Conservation (phyloP, 2,329 filamentous ascomycete species). For the Corniculantispora saksenae region DNA sequence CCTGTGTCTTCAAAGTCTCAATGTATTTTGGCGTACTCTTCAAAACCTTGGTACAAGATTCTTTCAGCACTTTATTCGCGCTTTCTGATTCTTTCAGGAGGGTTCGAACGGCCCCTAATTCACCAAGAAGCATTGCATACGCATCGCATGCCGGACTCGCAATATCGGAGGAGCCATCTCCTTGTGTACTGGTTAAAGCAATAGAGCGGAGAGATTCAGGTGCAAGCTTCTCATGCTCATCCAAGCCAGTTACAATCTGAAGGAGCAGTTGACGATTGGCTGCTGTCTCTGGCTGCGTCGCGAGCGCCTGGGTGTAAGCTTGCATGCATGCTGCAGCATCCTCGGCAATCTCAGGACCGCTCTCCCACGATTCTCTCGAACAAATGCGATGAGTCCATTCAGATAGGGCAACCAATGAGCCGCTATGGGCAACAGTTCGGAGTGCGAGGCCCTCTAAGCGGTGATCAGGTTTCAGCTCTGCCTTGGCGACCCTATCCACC, state of each 20-base stretch:
- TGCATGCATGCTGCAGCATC: conserved; percentile 13
- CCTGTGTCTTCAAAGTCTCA: conserved; percentile 13
- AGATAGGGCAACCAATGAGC: conserved; percentile 3
- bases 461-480: background rate
- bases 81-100: conserved; percentile 33
- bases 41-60: background rate
- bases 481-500: background rate
- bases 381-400: conserved; percentile 16
- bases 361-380: background rate
- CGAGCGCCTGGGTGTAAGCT: background rate
- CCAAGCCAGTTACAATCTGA: conserved; percentile 31
- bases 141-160: conserved; percentile 24
- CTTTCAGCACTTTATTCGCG: background rate
- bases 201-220: conserved; percentile 29
- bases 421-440: background rate
- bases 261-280: conserved; percentile 29
- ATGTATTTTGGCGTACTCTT: conserved; percentile 8
- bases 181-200: conserved; percentile 22
- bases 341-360: background rate
- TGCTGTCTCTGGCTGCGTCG: background rate
- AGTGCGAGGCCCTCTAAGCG: conserved; percentile 12
- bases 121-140: conserved; percentile 33
- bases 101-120: conserved; percentile 33
- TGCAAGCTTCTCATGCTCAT: conserved; percentile 25
- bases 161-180: background rate